Base-by-base conservation (phyloP, 768 basidiomycete species). In the Punctularia strigosozonata region DNA sequence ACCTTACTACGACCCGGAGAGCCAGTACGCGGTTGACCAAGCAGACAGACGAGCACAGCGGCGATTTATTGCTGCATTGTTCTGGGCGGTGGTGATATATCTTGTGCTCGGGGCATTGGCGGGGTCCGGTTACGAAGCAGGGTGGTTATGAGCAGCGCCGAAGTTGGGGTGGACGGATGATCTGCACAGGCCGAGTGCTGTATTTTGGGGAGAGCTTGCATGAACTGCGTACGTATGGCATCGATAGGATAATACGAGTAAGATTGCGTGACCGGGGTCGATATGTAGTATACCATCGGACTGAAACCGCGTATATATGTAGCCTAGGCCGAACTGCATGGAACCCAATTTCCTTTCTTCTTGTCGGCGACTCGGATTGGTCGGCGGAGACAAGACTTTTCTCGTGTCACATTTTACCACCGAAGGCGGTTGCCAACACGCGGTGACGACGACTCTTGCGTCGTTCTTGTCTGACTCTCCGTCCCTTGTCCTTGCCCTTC, bases 1-100 rank as follows among this genome's bases (percentile, higher is more conserved):
- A 51, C 61, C 63, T 5, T 63, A 60, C 42, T 64, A 70, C 48
- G 69, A 71, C 46, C 66, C 61, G 6, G 57, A 50, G 25, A 65
- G 65, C 19, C 49, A 55, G 17, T 51, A 66, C 42, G 58, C 67
- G 31, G 36, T 64, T 2, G 52, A 53, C 35, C 55, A 54, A 38
- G 68, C 69, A 21, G 48, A 44, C 6, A 41, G 43, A 32, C 54
- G 71, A 20, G 69, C 70, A 24, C 56, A 56, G 33, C 46, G 61
- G 62, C 59, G 71, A 25, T 71, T 72, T 42, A 41, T 64, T n/a
- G 51, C 49, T 39, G 68, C 67, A 4, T 41, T 61, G 14, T 24
- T 61, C 13, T 66, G 65, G 60, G 65, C 59, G 4, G 34, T 62
- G 23, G 47, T 56, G 33, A 51, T 68, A 8, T 10, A 10, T 10